Percentiles rank a stretch among this genome's conserved stretches.
These are phyloP conservation scores for Suhomyces choctaworum DNA, from an alignment of 1,139 yeast genomes.

Conservation along the genomic window DNA sequence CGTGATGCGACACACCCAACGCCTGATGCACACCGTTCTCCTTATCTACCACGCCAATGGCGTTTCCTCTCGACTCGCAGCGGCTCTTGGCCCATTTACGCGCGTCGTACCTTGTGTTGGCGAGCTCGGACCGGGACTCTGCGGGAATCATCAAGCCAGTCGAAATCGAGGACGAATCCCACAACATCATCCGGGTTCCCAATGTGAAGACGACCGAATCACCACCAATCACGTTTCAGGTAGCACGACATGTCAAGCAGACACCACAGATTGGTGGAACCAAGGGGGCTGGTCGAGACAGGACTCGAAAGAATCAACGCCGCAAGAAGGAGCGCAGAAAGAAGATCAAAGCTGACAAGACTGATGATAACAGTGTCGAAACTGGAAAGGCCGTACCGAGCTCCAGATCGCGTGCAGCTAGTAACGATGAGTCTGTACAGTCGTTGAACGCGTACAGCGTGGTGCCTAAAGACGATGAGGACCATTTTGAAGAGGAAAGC, in stretches of 20 bases:
- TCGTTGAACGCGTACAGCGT: constrained; percentile 1
- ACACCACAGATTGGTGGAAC: constrained; percentile 4
- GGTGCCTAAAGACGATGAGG: constrained; percentile 4
- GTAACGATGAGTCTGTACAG: not conserved
- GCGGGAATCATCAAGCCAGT: constrained; percentile 26
- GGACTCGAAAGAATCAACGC: not conserved
- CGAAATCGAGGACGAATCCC: constrained; percentile 3
- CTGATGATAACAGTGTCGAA: too few species aligned
- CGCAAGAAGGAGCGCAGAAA: not conserved
- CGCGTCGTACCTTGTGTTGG: constrained; percentile 29
- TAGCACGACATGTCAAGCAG: constrained; percentile 24
- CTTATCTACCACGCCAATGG: constrained; percentile 23
- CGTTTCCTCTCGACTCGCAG: constrained; percentile 37
- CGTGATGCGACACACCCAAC: too few species aligned
- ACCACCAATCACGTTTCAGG: constrained; percentile 38
- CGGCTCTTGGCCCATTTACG: constrained; percentile 35
- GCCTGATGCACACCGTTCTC: too few species aligned
- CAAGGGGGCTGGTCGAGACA: not conserved
- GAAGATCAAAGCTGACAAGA: not conserved
- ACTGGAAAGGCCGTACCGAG: not conserved
- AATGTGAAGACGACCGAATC: constrained; percentile 23
- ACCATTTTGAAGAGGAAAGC: constrained; percentile 2
- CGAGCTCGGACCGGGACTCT: constrained; percentile 29
- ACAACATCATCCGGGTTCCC: constrained; percentile 1
- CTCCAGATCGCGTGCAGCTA: not conserved